Evolutionary conservation across 2,329 filamentous ascomycete species (phyloP), one percentile per base, ranked within the genome.

Genomic region (Colletotrichum sp.): DNA sequence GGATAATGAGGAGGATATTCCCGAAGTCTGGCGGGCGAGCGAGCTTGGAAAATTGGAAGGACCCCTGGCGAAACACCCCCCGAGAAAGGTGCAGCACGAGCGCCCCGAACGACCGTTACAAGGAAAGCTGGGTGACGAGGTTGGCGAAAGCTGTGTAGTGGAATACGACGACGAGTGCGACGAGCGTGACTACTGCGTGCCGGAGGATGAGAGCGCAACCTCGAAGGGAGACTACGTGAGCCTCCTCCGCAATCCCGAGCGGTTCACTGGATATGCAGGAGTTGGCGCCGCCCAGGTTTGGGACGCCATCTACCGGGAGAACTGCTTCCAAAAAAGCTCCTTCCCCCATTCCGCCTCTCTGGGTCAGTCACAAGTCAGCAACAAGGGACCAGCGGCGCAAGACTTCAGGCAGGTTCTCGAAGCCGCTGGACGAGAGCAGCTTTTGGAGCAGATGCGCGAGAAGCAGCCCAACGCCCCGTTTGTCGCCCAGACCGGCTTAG

Each of bases 141-240:
- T 98, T 0, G 96, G 95, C 68, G 97, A 99, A 87, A 98, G 95
- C 84, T 99, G 97, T 83, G 96, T 99, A 62, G 93, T 99, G 21
- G 97, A 99, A 86, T 98, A 98, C 82, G 96, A 99, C 81, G 96
- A 98, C 81, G 96, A 98, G 85, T 98, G 96, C 85, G 96, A 99
- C 86, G 95, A 98, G 79, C 92, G 97, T 79, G 97, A 99, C 84
- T 99, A 99, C 85, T 99, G 97, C 85, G 92, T 99, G 6, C 95
- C 96, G 1, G 97, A 99, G 81, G 97, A 99, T 82, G 96, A 99
- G 86, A 95, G 95, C 81, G 93, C 94, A 8, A 90, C 90, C 66
- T 94, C 91, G 12, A 98, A 98, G 85, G 97, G 97, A 55, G 97
- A 99, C 88, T 99, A 99, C 83, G 97, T 99, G 81, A 98, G 95